Percentiles rank a stretch among this genome's conserved stretches.
Evolutionary conservation across 2,329 filamentous ascomycete genomes (phyloP).

Genomic region (Cercospora janseana): DNA sequence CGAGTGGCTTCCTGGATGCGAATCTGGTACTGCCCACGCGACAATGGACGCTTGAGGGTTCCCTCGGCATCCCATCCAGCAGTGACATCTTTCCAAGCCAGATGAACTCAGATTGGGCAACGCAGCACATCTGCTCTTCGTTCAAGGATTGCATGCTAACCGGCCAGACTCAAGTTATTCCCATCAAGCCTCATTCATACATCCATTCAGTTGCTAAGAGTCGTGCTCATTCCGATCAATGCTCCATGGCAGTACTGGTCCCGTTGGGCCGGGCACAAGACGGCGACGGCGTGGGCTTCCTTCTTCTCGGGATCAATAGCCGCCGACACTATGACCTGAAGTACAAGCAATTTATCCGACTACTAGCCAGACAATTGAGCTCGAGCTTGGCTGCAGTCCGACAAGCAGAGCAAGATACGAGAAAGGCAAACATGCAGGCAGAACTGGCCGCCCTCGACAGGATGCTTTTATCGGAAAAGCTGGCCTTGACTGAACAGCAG

Average conservation of each 20-base stretch:
- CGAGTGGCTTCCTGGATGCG: background rate
- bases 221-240: conserved; percentile 34
- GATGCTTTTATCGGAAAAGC: conserved; percentile 24
- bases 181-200: background rate
- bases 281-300: conserved; percentile 23
- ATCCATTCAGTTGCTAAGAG: conserved; percentile 11
- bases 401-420: conserved; percentile 25
- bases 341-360: conserved; percentile 37
- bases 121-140: conserved; percentile 7
- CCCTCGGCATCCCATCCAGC: background rate
- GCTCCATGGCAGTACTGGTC: conserved; percentile 36
- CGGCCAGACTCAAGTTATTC: conserved; percentile 24
- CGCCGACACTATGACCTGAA: conserved; percentile 36
- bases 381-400: conserved; percentile 35
- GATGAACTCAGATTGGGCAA: conserved; percentile 17
- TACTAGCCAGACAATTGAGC: conserved; percentile 33
- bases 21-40: conserved; percentile 6
- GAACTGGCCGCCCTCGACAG: conserved; percentile 20
- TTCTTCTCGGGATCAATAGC: conserved; percentile 39
- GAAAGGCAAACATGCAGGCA: conserved; percentile 16
- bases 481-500: conserved; percentile 28
- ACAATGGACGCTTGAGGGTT: conserved; percentile 15
- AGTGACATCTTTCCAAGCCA: conserved; percentile 5
- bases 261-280: conserved; percentile 32
- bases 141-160: conserved; percentile 15